Conservation (phyloP, 495 filamentous ascomycete genomes). For the Penicillium steckii region DNA sequence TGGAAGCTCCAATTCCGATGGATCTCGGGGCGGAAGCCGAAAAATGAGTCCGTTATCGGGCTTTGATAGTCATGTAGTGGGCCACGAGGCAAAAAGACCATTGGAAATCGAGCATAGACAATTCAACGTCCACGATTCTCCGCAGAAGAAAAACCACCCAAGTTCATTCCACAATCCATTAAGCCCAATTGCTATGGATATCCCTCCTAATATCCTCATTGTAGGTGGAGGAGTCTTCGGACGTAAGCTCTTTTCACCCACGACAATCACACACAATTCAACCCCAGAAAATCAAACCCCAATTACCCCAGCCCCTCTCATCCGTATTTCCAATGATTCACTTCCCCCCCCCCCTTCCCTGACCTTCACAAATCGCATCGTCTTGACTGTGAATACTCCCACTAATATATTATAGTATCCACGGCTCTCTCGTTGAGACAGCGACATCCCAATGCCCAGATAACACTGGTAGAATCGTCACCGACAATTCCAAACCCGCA, state of each 20-base stretch:
- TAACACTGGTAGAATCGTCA: constrained; percentile 70
- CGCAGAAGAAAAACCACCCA: neutral
- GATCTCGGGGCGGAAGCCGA: neutral
- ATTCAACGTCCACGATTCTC: neutral
- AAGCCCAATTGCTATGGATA: constrained; percentile 27
- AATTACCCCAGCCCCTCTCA: neutral
- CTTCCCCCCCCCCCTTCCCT: neutral
- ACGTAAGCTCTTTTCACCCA: constrained; percentile 36
- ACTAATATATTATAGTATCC: constrained; percentile 43
- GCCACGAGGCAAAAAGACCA: neutral
- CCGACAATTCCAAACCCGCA: constrained; percentile 67
- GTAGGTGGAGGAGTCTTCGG: constrained; percentile 79
- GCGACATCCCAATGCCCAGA: constrained; percentile 50
- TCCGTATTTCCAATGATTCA: too few species aligned
- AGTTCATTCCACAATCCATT: neutral
- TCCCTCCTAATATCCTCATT: constrained; percentile 62
- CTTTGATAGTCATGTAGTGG: neutral
- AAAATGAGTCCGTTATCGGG: constrained; percentile 20
- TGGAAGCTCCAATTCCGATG: neutral
- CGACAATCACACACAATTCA: neutral
- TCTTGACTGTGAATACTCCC: neutral
- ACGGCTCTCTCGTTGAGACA: constrained; percentile 66
- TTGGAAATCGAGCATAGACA: neutral
- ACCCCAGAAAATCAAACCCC: neutral
- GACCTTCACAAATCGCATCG: neutral